Conservation (phyloP, 371 early-diverging fungal genomes). For the Cokeromyces recurvatus region DNA sequence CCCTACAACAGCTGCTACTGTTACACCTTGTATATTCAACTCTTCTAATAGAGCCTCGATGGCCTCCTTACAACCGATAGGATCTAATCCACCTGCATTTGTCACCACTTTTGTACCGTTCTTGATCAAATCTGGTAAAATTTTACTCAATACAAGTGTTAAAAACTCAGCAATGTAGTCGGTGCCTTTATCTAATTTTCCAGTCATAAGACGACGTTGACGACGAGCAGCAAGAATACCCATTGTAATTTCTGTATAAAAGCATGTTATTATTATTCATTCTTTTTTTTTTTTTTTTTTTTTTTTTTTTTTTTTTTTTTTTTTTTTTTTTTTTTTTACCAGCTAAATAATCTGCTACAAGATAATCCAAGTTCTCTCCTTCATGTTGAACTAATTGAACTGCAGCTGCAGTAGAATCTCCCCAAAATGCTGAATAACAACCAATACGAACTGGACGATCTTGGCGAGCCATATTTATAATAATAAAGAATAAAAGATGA, state of each 20-base stretch:
- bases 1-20: constrained; percentile 67
- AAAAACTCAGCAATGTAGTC: constrained; percentile 64
- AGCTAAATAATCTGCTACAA: constrained; percentile 67
- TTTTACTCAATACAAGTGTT: constrained; percentile 45
- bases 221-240: constrained; percentile 66
- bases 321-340: constrained; percentile 30
- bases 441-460: constrained; percentile 58
- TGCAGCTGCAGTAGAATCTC: constrained; percentile 67
- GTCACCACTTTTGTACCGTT: constrained; percentile 66
- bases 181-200: constrained; percentile 51
- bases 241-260: constrained; percentile 82
- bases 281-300: too few relatives aligned
- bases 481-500: too few relatives aligned
- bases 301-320: too few relatives aligned
- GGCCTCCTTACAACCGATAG: constrained; percentile 62
- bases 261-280: too few relatives aligned
- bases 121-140: constrained; percentile 52
- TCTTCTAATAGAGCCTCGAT: constrained; percentile 55
- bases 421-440: constrained; percentile 73
- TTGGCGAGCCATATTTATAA: constrained; percentile 1
- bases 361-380: constrained; percentile 65
- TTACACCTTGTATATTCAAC: constrained; percentile 40
- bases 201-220: constrained; percentile 39
- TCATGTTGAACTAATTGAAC: constrained; percentile 65
- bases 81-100: constrained; percentile 74